Base-by-base conservation (phyloP, 116 monocot species). In the Zostera marina region DNA sequence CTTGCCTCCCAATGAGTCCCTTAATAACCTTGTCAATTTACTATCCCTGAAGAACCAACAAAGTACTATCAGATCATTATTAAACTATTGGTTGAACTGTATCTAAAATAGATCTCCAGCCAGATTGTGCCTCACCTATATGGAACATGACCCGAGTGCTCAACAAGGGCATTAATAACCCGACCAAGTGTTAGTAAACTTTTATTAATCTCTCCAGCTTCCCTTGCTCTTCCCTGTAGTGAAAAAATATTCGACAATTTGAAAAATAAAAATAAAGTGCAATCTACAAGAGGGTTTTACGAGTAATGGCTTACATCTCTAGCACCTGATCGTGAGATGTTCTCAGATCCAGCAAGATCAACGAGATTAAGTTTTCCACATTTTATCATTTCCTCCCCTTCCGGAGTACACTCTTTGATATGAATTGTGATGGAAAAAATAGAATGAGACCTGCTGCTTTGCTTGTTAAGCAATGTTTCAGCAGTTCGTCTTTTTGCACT, bases 141-240 rank as follows among this genome's bases (percentile, higher is more conserved):
- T 69, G 99, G 99, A 61, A 99, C 65, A 70, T 99, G 99, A 39
- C 87, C 87, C 62, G 99, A 99, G 60, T 99, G 99, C 53, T 99
- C 99, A 8, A 99, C 91, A 41, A 99, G 86, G 53, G 99, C 68
- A 85, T 90, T 99, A 55, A 99, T 99, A 16, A 91, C 87, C 48
- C 99, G 85, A 8, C 99, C 99, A 55, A 99, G 91, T 42, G 99
- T 99, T 59, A 99, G 91, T 61, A 99, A 81, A 62, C 99, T 99
- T 77, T 99, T 99, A 57, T 99, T 99, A 21, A 99, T 99, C 65
- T 99, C 99, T 41, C 99, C 99, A 67, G 99, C 91, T 76, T 99
- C 99, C 73, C 99, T 91, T 54, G 99, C 99, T 74, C 99, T 90
- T 3, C 86, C 83, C 99, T 99, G 86, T 17, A 82, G 61, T 65